Conservation (phyloP, 768 basidiomycete species). For the Rhodocollybia butyracea region DNA sequence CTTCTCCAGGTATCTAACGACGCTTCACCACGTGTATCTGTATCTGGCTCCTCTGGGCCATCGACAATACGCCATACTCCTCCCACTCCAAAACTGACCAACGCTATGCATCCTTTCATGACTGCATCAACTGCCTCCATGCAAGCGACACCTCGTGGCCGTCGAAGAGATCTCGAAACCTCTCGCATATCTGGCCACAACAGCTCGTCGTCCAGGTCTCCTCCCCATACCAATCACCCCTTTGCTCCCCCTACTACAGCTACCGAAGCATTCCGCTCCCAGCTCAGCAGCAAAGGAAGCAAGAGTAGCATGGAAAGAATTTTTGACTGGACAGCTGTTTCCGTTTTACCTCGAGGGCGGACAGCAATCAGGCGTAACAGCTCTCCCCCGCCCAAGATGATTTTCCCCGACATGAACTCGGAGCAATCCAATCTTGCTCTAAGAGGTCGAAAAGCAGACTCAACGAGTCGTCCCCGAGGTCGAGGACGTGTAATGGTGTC, state of each 20-base stretch:
- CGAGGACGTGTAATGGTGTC: constrained; percentile 56
- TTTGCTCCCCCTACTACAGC: constrained; percentile 2
- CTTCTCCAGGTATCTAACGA: constrained; percentile 54
- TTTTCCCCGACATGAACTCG: constrained; percentile 23
- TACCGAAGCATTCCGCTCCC: constrained; percentile 10
- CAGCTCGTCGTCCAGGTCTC: constrained; percentile 39
- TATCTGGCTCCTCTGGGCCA: constrained; percentile 44
- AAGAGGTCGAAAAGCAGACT: constrained; percentile 3
- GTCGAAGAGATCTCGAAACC: constrained; percentile 37
- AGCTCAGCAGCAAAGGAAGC: constrained; percentile 16
- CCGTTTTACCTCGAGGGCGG: constrained; percentile 42
- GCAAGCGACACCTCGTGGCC: constrained; percentile 51
- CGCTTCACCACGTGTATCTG: constrained; percentile 27
- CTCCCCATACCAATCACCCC: constrained; percentile 29
- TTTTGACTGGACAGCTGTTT: constrained; percentile 44
- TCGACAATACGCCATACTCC: constrained; percentile 51
- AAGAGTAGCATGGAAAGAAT: constrained; percentile 37
- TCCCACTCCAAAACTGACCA: constrained; percentile 54
- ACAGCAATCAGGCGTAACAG: constrained; percentile 37
- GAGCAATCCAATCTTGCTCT: constrained; percentile 6
- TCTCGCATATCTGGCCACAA: constrained; percentile 28
- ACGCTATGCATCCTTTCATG: constrained; percentile 21
- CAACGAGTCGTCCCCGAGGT: constrained; percentile 14
- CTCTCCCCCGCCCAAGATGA: constrained; percentile 53
- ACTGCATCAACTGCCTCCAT: constrained; percentile 24